These are phyloP conservation scores for Capsella rubella DNA, from an alignment of 441 rosid genomes.

Conservation along the genomic window DNA sequence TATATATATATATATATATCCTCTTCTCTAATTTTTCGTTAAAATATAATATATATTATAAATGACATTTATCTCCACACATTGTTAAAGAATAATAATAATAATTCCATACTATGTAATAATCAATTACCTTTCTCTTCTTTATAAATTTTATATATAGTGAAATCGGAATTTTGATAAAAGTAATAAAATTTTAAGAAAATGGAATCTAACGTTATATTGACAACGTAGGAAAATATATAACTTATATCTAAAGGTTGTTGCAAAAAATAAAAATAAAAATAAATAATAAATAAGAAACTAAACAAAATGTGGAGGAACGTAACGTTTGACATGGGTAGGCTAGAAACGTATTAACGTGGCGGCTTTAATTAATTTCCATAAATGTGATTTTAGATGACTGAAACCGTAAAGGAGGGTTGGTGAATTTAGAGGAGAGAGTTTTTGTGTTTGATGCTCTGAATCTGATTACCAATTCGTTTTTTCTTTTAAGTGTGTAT, in stretches of 20 bases:
- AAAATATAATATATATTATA: no score
- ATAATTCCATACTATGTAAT: no score
- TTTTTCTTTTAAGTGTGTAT: not conserved
- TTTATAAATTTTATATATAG: no score
- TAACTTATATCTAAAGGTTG: not conserved
- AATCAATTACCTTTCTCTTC: no score
- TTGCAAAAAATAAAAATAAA: not conserved
- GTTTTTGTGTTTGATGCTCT: constrained; percentile 30
- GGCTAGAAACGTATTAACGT: constrained; percentile 16
- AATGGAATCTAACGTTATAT: not conserved
- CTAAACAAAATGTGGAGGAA: not conserved
- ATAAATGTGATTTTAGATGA: constrained; percentile 35
- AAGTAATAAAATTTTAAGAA: not conserved
- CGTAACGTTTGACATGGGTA: constrained; percentile 7
- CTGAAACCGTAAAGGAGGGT: constrained; percentile 32
- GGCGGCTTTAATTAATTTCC: constrained; percentile 23
- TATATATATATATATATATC: no score
- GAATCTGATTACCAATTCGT: constrained; percentile 35
- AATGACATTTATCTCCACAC: not conserved
- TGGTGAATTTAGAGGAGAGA: constrained; percentile 37
- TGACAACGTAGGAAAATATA: not conserved
- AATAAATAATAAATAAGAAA: not conserved
- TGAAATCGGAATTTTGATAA: not conserved
- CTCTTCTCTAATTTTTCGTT: no score
- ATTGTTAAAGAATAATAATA: no score